phyloP scores from a whole-genome alignment of 306 rosid species.

The Mimosa bimucronata region DNA sequence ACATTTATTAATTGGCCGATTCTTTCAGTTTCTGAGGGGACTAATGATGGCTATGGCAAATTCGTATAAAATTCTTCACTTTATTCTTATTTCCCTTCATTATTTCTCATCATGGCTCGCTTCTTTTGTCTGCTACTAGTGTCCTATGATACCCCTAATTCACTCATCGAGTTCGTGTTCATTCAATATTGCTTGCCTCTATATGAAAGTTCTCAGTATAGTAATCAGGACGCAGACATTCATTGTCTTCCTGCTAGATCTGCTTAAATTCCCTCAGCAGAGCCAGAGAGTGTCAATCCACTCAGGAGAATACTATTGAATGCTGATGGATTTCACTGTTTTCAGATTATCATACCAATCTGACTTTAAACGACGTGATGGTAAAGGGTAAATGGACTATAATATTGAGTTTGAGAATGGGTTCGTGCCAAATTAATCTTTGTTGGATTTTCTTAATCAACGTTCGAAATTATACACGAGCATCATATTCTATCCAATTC shows the following conservation, averaged over 20 bases:
- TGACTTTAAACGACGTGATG: conserved; percentile 12
- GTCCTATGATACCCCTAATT: neutral
- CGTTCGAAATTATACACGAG: neutral
- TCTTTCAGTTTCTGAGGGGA: conserved; percentile 41
- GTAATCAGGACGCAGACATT: neutral
- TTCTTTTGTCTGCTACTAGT: neutral
- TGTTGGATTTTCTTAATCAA: neutral
- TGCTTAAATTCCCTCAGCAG: neutral
- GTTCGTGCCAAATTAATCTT: conserved; percentile 28
- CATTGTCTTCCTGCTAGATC: neutral
- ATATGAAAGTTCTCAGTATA: neutral
- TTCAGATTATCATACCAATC: conserved; percentile 1
- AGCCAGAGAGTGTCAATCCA: neutral
- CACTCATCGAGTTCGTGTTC: neutral
- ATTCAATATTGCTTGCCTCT: neutral
- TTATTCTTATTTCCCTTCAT: neutral
- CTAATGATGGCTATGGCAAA: conserved; percentile 20
- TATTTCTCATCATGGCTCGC: conserved; percentile 34
- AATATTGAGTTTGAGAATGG: conserved; percentile 12
- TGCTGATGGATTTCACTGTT: conserved; percentile 8
- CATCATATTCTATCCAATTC: neutral
- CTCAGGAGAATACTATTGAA: conserved; percentile 3
- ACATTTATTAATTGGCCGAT: conserved; percentile 41
- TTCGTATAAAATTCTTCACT: neutral
- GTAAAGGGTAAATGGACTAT: conserved; percentile 15